Conservation (phyloP, 352 stramenopile species). For the Phytophthora capsici region DNA sequence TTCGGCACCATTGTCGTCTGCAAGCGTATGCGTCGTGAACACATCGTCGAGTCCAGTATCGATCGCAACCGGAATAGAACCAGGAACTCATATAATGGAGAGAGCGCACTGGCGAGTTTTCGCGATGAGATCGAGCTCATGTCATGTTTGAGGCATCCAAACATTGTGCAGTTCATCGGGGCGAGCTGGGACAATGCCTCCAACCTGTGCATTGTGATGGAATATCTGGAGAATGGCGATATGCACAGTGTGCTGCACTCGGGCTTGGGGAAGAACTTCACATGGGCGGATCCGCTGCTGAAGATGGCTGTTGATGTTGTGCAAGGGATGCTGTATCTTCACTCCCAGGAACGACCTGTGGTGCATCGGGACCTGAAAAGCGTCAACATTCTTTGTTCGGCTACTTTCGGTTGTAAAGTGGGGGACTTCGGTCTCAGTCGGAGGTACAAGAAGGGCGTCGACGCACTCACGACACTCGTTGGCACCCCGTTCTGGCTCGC, state of each 20-base stretch:
- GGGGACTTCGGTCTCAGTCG: slow-evolving; percentile 88
- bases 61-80: slow-evolving; percentile 23
- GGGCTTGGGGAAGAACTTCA: slow-evolving; percentile 79
- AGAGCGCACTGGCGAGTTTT: slow-evolving; percentile 71
- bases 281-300: slow-evolving; percentile 84
- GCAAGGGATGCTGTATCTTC: slow-evolving; percentile 89
- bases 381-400: slow-evolving; percentile 89
- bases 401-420: slow-evolving; percentile 89
- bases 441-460: slow-evolving; percentile 82
- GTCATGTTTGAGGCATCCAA: slow-evolving; percentile 84
- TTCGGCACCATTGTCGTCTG: slow-evolving; percentile 89
- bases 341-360: slow-evolving; percentile 84
- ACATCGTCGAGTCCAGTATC: slow-evolving; percentile 60
- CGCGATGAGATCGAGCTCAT: slow-evolving; percentile 89
- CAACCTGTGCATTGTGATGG: slow-evolving; percentile 91
- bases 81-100: slow-evolving; percentile 25
- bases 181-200: slow-evolving; percentile 90
- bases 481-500: slow-evolving; percentile 90
- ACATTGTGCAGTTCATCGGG: slow-evolving; percentile 91
- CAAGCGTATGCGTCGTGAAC: slow-evolving; percentile 88
- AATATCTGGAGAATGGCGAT: slow-evolving; percentile 91
- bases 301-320: slow-evolving; percentile 89
- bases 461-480: slow-evolving; percentile 85
- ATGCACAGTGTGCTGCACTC: slow-evolving; percentile 89
- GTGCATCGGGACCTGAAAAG: slow-evolving; percentile 90